Conservation (phyloP, 148 eudicot species). For the Fagopyrum homotropicum region DNA sequence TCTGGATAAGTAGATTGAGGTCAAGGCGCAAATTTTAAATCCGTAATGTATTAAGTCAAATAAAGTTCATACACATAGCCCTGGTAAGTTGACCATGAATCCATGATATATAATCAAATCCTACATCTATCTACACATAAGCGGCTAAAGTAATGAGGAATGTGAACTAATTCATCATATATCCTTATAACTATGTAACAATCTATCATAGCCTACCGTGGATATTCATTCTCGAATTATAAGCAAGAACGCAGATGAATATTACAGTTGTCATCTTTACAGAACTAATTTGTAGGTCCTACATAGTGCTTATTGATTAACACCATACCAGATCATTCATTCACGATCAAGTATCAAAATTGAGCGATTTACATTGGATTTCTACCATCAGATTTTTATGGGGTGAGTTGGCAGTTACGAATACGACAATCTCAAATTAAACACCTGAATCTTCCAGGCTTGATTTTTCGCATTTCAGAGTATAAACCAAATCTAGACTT, state of each 20-base stretch:
- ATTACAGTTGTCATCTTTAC: conserved; percentile 2
- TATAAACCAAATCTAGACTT: neutral
- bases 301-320: neutral
- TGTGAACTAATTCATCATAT: neutral
- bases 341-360: neutral
- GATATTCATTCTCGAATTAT: neutral
- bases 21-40: neutral
- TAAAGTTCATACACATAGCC: neutral
- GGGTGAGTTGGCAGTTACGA: neutral
- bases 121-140: neutral
- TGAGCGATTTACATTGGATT: neutral
- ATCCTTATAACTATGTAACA: neutral
- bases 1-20: neutral
- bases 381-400: neutral
- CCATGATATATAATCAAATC: neutral
- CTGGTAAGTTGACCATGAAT: neutral
- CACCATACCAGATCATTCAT: neutral
- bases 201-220: neutral
- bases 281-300: neutral
- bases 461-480: neutral
- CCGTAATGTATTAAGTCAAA: neutral
- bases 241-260: neutral
- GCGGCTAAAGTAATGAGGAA: neutral
- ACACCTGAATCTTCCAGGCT: neutral
- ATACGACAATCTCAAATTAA: neutral